Conservation (phyloP, 2,329 filamentous ascomycete species). For the Fusarium oligoseptatum region DNA sequence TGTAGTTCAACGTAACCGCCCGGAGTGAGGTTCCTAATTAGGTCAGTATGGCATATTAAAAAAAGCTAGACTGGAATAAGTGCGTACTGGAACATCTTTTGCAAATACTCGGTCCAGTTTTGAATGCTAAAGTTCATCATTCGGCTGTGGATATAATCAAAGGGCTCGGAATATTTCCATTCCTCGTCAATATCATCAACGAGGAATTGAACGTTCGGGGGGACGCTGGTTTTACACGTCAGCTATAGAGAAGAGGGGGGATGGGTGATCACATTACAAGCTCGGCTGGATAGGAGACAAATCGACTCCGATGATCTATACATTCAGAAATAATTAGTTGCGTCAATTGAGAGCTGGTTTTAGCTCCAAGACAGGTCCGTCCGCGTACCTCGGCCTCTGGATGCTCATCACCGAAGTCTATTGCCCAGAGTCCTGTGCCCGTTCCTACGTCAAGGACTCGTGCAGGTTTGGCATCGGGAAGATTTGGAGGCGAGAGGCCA, state of each 20-base stretch:
- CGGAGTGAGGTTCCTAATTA: background rate
- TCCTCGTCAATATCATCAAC: background rate
- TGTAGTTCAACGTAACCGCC: background rate
- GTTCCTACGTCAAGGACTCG: background rate
- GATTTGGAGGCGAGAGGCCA: background rate
- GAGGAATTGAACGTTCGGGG: background rate
- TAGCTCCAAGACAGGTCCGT: background rate
- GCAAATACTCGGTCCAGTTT: background rate
- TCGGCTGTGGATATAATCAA: background rate
- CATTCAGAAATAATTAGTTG: background rate
- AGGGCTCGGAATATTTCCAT: background rate
- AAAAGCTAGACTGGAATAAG: rapidly evolving
- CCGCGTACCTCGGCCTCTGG: background rate
- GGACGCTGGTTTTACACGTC: background rate
- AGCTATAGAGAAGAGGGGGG: background rate
- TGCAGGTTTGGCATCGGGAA: background rate
- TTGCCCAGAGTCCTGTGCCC: background rate
- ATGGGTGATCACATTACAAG: background rate
- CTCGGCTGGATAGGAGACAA: background rate
- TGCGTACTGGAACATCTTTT: background rate
- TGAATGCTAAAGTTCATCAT: constrained; percentile 1
- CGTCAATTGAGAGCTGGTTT: background rate
- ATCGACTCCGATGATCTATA: background rate
- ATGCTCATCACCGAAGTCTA: background rate
- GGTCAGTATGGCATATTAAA: background rate